Evolutionary conservation across 2,329 filamentous ascomycete species (phyloP), one percentile per base, ranked within the genome.

Genomic region (Polychaeton citri): DNA sequence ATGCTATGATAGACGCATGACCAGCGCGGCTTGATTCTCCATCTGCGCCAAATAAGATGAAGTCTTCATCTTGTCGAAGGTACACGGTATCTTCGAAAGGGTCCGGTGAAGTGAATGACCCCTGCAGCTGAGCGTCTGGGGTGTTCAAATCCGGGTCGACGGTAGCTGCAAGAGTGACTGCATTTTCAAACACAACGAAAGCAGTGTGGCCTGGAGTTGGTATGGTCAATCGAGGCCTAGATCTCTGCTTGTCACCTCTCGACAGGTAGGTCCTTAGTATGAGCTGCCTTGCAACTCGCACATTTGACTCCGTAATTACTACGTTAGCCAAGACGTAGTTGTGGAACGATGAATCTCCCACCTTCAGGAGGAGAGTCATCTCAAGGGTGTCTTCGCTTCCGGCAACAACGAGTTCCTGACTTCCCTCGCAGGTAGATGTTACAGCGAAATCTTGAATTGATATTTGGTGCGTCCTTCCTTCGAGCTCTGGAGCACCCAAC

Each of bases 71-170:
- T 17, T 63, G 53, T 26, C 79, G 75, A 39, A 98, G 78, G 48
- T 87, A 81, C 21, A 98, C 69, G 2, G 82, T 76, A 55, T 98
- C 90, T 55, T 96, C 86, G 47, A 87, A 95, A 0, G 76, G 71
- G 13, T 77, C 62, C 1, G 75, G 72, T 16, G 77, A 54, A 9
- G 72, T 64, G 47, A 79, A 71, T 24, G 69, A 78, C 37, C 82
- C 78, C 43, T 81, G 71, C 3, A 92, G 66, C 53, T 94, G 86
- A 2, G 75, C 74, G 34, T 86, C 81, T 6, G 84, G 82, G 2
- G 77, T 79, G 30, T 83, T 76, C 10, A 38, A 30, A 4, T 76
- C 73, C 1, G 72, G 66, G 34, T 70, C 69, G 2, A 72, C 69
- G 33, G 93, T 71, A 0, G 86, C 93, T 6, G 81, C 69, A 18